These are phyloP conservation scores for Glonium stellatum DNA, from an alignment of 495 filamentous ascomycete genomes.

Conservation along the genomic window DNA sequence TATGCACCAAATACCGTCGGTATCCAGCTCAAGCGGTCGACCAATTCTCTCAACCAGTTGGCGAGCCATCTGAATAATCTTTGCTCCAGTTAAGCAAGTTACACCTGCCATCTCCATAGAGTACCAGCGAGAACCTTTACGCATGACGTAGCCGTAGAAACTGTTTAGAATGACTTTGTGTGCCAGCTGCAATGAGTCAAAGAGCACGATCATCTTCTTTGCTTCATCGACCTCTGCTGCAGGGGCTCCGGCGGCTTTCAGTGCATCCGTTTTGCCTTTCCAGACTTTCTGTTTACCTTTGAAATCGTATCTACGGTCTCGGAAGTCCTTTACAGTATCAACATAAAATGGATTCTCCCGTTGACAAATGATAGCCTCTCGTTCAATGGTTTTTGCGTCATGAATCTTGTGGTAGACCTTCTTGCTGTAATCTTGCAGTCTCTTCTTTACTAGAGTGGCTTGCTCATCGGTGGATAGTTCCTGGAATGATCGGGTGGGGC, in stretches of 20 bases:
- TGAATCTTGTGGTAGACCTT: constrained; percentile 99
- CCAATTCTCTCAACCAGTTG: constrained; percentile 92
- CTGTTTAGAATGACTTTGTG: constrained; percentile 99
- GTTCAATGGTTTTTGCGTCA: constrained; percentile 84
- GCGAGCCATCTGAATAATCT: constrained; percentile 95
- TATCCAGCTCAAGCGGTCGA: constrained; percentile 93
- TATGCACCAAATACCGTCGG: constrained; percentile 99
- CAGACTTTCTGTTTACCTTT: constrained; percentile 97
- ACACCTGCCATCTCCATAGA: constrained; percentile 99
- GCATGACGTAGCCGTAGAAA: constrained; percentile 99
- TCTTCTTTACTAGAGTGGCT: constrained; percentile 71
- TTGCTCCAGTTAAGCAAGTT: constrained; percentile 92
- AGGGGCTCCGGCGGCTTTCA: constrained; percentile 74
- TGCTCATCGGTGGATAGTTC: constrained; percentile 83
- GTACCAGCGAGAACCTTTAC: constrained; percentile 97
- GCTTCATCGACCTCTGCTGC: constrained; percentile 77
- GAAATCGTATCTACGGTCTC: constrained; percentile 94
- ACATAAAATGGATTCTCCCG: constrained; percentile 99
- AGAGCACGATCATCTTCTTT: constrained; percentile 97
- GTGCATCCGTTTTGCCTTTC: constrained; percentile 87
- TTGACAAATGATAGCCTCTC: constrained; percentile 97
- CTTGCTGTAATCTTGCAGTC: constrained; percentile 87
- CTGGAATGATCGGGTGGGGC: constrained; percentile 65
- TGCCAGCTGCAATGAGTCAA: constrained; percentile 91
- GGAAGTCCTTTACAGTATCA: constrained; percentile 87